Percentiles rank a stretch among this genome's conserved stretches.
Evolutionary conservation across 331 rosid genomes (phyloP).

Genomic region (Dryas integrifolia): DNA sequence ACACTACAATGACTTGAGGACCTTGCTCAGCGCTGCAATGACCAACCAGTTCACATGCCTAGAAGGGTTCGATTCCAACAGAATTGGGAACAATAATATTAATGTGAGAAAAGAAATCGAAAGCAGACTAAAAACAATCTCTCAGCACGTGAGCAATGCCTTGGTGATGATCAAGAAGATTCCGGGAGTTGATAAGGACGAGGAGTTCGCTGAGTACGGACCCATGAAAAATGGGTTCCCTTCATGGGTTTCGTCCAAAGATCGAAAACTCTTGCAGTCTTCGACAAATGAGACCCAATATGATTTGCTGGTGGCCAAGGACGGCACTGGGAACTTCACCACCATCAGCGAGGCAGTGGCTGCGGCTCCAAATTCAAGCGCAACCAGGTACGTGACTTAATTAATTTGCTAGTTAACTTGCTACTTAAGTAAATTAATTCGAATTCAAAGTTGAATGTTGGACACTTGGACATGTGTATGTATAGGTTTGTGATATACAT

Average conservation of each 20-base stretch:
- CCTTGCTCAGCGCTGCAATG: conserved; percentile 75
- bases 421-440: too few relatives aligned
- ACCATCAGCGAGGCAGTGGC: conserved; percentile 59
- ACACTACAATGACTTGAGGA: conserved; percentile 40
- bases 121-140: conserved; percentile 33
- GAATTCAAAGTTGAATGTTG: not conserved
- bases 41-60: conserved; percentile 84
- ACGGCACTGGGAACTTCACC: conserved; percentile 74
- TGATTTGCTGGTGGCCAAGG: conserved; percentile 73
- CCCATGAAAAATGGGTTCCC: conserved; percentile 55
- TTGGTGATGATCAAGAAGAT: conserved; percentile 68
- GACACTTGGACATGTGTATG: not conserved
- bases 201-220: conserved; percentile 52
- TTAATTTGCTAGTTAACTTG: too few relatives aligned
- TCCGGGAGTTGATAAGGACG: conserved; percentile 25
- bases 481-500: conserved; percentile 71
- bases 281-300: conserved; percentile 39
- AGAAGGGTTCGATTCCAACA: conserved; percentile 55
- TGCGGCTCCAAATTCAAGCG: conserved; percentile 78
- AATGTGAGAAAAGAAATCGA: conserved; percentile 36
- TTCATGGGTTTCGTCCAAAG: conserved; percentile 50
- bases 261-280: conserved; percentile 52
- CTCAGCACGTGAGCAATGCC: conserved; percentile 61
- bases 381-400: conserved; percentile 47
- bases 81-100: not conserved